Percentiles rank a stretch among this genome's conserved stretches.
These are phyloP conservation scores for Neopestalotiopsis clavispora DNA, from an alignment of 2,329 filamentous ascomycete genomes.

Conservation along the genomic window DNA sequence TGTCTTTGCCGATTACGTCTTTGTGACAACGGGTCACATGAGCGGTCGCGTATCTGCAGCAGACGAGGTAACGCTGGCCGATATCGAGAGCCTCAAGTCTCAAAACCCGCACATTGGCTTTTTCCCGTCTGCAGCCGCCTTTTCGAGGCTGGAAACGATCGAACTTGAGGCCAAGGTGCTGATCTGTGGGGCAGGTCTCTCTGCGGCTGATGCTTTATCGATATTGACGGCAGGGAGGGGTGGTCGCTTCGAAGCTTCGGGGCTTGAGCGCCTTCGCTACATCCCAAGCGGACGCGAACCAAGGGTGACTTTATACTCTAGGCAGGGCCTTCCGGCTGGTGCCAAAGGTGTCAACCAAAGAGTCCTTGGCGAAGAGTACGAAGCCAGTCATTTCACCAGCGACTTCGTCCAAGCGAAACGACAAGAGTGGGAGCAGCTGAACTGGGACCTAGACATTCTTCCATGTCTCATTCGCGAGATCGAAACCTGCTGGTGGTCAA, in stretches of 20 bases:
- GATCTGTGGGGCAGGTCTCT: not conserved
- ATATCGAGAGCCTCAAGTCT: not conserved
- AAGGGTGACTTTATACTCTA: not conserved
- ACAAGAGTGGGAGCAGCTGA: not conserved
- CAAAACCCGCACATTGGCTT: not conserved
- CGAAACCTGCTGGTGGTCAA: not conserved
- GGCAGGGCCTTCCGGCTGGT: not conserved
- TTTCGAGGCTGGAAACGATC: not conserved
- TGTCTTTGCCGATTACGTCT: not conserved
- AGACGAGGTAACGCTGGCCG: not conserved
- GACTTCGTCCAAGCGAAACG: not conserved
- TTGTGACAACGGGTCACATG: not conserved
- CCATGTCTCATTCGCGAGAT: not conserved
- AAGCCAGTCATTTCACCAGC: not conserved
- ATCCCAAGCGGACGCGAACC: not conserved
- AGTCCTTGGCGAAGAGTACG: not conserved
- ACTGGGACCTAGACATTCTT: not conserved
- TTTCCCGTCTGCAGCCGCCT: not conserved
- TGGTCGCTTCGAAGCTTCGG: not conserved
- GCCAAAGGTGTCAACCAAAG: not conserved
- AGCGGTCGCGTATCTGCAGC: not conserved
- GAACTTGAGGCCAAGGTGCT: not conserved
- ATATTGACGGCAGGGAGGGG: not conserved
- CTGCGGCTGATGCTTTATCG: not conserved
- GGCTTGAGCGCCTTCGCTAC: not conserved